Evolutionary conservation across 768 basidiomycete species (phyloP).

Genomic region (Pleurotus cornucopiae): DNA sequence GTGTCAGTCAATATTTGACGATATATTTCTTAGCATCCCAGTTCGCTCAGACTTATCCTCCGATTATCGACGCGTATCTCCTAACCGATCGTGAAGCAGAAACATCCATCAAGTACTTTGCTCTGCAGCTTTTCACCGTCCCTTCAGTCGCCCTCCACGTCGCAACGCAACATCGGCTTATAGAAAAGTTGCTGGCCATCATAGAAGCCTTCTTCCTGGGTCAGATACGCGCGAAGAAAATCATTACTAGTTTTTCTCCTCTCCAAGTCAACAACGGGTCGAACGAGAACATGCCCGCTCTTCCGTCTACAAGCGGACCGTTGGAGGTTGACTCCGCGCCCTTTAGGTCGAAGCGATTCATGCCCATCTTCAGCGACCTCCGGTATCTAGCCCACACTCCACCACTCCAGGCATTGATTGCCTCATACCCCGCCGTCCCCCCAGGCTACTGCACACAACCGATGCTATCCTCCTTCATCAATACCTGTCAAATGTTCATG

Average conservation of each 20-base stretch:
- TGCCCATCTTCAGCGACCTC: slow-evolving; percentile 91
- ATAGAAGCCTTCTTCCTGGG: slow-evolving; percentile 92
- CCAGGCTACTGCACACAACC: slow-evolving; percentile 3
- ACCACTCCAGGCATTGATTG: slow-evolving; percentile 77
- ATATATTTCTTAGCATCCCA: slow-evolving; percentile 54
- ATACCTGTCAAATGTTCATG: slow-evolving; percentile 87
- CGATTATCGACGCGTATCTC: slow-evolving; percentile 86
- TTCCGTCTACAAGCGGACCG: slow-evolving; percentile 13
- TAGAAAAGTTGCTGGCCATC: slow-evolving; percentile 74
- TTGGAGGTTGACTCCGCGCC: slow-evolving; percentile 82
- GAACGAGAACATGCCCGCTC: slow-evolving; percentile 8
- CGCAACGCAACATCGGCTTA: slow-evolving; percentile 67
- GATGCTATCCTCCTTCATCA: slow-evolving; percentile 41
- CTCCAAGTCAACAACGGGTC: slow-evolving; percentile 14
- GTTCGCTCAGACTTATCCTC: slow-evolving; percentile 81
- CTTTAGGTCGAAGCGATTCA: slow-evolving; percentile 94
- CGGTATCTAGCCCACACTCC: slow-evolving; percentile 80
- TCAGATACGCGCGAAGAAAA: slow-evolving; percentile 72
- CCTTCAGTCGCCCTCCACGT: slow-evolving; percentile 82
- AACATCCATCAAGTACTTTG: slow-evolving; percentile 91
- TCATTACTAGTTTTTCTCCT: slow-evolving; percentile 35
- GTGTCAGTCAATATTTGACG: neutral
- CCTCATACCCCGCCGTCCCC: slow-evolving; percentile 43
- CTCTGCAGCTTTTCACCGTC: slow-evolving; percentile 89
- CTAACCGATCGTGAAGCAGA: slow-evolving; percentile 93